A percentile compares a stretch with the other conserved stretches of the same genome.
These are phyloP conservation scores for Tetrapisispora pingtungensis DNA, from an alignment of 805 yeast species.

Conservation along the genomic window DNA sequence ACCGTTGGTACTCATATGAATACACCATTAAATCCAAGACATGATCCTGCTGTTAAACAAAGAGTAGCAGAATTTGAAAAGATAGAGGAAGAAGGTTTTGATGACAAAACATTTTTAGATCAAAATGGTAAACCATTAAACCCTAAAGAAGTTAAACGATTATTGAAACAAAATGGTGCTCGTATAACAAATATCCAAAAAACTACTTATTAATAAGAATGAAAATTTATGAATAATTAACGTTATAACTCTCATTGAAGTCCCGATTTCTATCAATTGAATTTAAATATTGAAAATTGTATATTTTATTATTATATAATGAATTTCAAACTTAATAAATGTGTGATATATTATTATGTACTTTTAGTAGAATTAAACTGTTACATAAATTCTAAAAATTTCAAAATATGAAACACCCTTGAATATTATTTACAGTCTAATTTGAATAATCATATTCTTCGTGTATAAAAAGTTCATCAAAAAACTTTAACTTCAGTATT, in stretches of 20 bases:
- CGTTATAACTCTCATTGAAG: not conserved
- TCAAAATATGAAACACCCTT: too few species aligned
- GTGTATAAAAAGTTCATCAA: too few species aligned
- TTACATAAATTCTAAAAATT: too few species aligned
- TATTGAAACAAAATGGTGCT: slow-evolving; percentile 4
- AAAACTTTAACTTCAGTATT: too few species aligned
- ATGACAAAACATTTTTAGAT: slow-evolving; percentile 2
- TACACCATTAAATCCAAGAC: not conserved
- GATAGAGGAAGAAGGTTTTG: not conserved
- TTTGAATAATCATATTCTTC: too few species aligned
- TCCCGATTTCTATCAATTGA: too few species aligned
- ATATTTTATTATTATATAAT: not conserved
- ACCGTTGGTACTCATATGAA: not conserved
- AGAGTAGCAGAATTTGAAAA: slow-evolving; percentile 3
- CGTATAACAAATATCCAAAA: slow-evolving; percentile 2
- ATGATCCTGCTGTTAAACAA: slow-evolving; percentile 1
- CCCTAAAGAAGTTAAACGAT: slow-evolving; percentile 4
- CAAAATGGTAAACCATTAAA: slow-evolving; percentile 4
- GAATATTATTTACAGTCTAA: too few species aligned
- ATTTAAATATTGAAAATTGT: too few species aligned
- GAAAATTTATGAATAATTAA: not conserved
- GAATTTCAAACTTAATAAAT: not conserved
- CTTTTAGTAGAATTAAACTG: too few species aligned
- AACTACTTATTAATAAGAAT: not conserved
- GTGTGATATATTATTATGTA: not conserved